phyloP scores from a whole-genome alignment of 2,329 filamentous ascomycete species.

The Dactylellina parvicollis region DNA sequence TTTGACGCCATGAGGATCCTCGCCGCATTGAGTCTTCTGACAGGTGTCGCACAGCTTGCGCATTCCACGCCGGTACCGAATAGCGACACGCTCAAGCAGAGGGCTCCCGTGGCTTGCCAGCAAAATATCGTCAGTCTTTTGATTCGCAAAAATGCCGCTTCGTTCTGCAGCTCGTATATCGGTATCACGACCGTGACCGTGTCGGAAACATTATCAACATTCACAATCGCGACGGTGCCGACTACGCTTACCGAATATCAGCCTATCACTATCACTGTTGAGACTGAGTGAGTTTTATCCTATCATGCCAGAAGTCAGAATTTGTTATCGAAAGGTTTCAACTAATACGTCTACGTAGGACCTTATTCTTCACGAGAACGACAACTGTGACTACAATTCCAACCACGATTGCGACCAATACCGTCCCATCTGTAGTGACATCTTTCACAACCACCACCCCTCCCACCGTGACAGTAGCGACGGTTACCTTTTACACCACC shows the following conservation, averaged over 20 bases:
- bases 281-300: constrained; percentile 15
- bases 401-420: constrained; percentile 12
- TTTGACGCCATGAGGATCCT: too few species aligned
- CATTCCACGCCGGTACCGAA: too few species aligned
- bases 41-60: too few species aligned
- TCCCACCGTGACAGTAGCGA: constrained; percentile 7
- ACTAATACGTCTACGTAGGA: constrained; percentile 1
- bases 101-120: too few species aligned
- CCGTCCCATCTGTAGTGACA: not conserved
- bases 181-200: constrained; percentile 32
- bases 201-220: too few species aligned
- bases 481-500: constrained; percentile 31
- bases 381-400: constrained; percentile 19
- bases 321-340: not conserved
- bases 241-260: constrained; percentile 6
- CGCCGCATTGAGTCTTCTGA: too few species aligned
- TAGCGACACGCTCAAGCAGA: too few species aligned
- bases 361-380: constrained; percentile 6
- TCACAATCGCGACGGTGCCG: not conserved
- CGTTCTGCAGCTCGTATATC: constrained; percentile 25
- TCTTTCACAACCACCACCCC: constrained; percentile 8
- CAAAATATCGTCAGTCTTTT: constrained; percentile 20
- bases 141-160: constrained; percentile 27
- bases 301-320: not conserved
- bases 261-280: constrained; percentile 1